Percentiles rank a stretch among this genome's conserved stretches.
Conservation (phyloP, 805 yeast species). For the Monosporozyma solicola region DNA sequence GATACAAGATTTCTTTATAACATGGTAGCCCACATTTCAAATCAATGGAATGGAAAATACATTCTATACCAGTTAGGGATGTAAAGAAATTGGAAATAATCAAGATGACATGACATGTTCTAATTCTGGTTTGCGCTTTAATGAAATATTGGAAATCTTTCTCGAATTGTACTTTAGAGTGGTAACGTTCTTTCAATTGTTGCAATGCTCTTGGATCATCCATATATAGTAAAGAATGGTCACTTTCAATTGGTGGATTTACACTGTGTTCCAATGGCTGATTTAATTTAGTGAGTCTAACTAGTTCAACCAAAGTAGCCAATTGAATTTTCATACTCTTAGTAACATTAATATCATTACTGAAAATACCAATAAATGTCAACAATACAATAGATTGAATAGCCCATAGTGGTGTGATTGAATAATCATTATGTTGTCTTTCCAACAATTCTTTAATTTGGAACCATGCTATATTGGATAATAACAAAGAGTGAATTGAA, state of each 20-base stretch:
- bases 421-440: constrained; percentile 32
- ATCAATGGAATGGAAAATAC: constrained; percentile 38
- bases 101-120: constrained; percentile 64
- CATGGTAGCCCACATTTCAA: constrained; percentile 62
- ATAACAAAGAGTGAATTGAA: constrained; percentile 60
- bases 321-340: constrained; percentile 73
- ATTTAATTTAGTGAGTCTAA: constrained; percentile 66
- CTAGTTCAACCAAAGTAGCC: constrained; percentile 67
- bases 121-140: constrained; percentile 61
- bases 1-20: constrained; percentile 52
- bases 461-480: constrained; percentile 60
- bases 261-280: constrained; percentile 42
- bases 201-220: constrained; percentile 39
- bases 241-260: constrained; percentile 34
- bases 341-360: constrained; percentile 54
- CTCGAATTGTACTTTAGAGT: constrained; percentile 24
- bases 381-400: constrained; percentile 76
- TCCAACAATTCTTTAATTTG: constrained; percentile 65
- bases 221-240: constrained; percentile 36
- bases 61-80: constrained; percentile 35
- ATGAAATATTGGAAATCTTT: constrained; percentile 45
- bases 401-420: constrained; percentile 74
- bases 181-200: constrained; percentile 23
- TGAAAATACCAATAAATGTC: constrained; percentile 77
- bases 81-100: constrained; percentile 50